Percentiles rank a stretch among this genome's conserved stretches.
These are phyloP conservation scores for Rhizopogon vesiculosus DNA, from an alignment of 768 basidiomycete species.

Conservation along the genomic window DNA sequence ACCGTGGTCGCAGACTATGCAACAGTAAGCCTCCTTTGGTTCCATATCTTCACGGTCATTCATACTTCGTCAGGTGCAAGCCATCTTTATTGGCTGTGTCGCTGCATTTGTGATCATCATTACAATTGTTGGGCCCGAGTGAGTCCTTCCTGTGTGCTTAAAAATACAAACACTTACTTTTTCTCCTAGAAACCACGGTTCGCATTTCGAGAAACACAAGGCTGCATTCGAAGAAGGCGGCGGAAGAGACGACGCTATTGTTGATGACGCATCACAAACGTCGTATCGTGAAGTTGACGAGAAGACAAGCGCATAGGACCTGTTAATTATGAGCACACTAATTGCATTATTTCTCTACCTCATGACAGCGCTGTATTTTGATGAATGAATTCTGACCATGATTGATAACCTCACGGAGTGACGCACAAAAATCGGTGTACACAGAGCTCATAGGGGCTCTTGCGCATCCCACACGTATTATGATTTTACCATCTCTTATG, in stretches of 20 bases:
- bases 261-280: constrained; percentile 17
- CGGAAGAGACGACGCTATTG: constrained; percentile 41
- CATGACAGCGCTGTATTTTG: too few species aligned
- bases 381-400: too few species aligned
- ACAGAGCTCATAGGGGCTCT: too few species aligned
- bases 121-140: constrained; percentile 78
- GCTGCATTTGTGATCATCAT: constrained; percentile 72
- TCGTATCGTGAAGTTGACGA: not conserved
- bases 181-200: constrained; percentile 59
- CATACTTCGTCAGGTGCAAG: constrained; percentile 16
- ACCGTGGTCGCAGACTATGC: constrained; percentile 61
- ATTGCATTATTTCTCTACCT: not conserved
- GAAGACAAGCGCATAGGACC: not conserved
- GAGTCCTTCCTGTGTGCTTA: constrained; percentile 21
- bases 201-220: constrained; percentile 82
- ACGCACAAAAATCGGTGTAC: too few species aligned
- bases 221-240: constrained; percentile 76
- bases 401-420: too few species aligned
- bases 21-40: constrained; percentile 16
- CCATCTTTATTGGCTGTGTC: constrained; percentile 25
- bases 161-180: not conserved
- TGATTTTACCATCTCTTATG: too few species aligned
- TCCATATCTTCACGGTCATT: constrained; percentile 27
- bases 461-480: too few species aligned
- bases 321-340: not conserved